phyloP scores from a whole-genome alignment of 2,329 filamentous ascomycete species.

The Clonostachys rosea region DNA sequence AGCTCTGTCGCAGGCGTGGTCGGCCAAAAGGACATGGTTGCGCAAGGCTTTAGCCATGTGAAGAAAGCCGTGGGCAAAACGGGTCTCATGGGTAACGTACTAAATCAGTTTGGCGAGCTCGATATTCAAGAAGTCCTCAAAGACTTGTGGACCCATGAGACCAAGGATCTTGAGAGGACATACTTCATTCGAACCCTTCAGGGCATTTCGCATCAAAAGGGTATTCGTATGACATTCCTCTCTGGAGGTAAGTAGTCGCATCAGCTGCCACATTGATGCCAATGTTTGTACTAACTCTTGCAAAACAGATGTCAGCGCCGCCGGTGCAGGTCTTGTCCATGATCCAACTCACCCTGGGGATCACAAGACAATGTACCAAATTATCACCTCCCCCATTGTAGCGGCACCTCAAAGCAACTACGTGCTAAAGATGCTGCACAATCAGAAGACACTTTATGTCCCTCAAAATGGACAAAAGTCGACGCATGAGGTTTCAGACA shows the following conservation, averaged over 20 bases:
- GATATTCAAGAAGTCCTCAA: conserved; percentile 91
- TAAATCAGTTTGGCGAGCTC: conserved; percentile 95
- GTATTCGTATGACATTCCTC: conserved; percentile 92
- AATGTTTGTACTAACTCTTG: background rate
- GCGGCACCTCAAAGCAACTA: conserved; percentile 82
- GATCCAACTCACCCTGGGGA: conserved; percentile 87
- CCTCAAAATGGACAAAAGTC: conserved; percentile 80
- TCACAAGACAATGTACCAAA: conserved; percentile 99
- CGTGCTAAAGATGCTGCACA: conserved; percentile 91
- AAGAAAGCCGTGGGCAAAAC: conserved; percentile 96
- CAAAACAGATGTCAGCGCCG: conserved; percentile 71
- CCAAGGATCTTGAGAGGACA: conserved; percentile 93
- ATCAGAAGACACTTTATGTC: conserved; percentile 87
- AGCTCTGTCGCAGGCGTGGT: conserved; percentile 94
- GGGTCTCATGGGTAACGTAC: conserved; percentile 89
- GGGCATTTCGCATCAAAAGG: conserved; percentile 92
- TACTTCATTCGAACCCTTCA: conserved; percentile 95
- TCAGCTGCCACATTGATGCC: background rate
- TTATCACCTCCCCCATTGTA: conserved; percentile 90
- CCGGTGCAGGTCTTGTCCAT: conserved; percentile 89
- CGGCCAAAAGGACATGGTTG: conserved; percentile 88
- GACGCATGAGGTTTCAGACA: conserved; percentile 74
- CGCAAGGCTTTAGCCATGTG: conserved; percentile 87
- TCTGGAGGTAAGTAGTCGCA: conserved; percentile 64
- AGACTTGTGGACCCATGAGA: conserved; percentile 98